A percentile compares a stretch with the other conserved stretches of the same genome.
phyloP scores from a whole-genome alignment of 371 early-diverging fungal species.

The Catenaria anguillulae region DNA sequence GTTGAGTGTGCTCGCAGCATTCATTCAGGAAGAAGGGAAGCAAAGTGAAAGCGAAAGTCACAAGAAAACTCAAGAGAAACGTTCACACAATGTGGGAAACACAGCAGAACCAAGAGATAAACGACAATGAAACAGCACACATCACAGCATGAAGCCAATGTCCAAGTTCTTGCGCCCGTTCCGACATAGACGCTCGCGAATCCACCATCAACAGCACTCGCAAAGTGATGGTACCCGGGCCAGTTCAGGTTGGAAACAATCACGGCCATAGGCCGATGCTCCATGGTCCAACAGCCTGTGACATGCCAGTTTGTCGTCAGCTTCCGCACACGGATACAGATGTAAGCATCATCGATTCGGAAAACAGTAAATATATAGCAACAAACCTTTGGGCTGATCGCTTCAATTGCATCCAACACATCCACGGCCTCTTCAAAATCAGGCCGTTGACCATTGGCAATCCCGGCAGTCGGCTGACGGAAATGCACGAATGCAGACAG shows the following conservation, averaged over 20 bases:
- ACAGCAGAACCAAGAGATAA: too few relatives aligned
- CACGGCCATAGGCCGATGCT: neutral
- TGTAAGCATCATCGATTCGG: neutral
- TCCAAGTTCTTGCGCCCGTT: slow-evolving; percentile 26
- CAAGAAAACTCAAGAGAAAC: too few relatives aligned
- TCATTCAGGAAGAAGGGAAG: too few relatives aligned
- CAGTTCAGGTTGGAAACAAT: slow-evolving; percentile 28
- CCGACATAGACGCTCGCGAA: slow-evolving; percentile 27
- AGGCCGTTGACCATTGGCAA: slow-evolving; percentile 7
- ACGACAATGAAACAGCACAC: too few relatives aligned
- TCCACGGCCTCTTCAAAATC: slow-evolving; percentile 31
- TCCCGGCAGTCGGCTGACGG: slow-evolving; percentile 23
- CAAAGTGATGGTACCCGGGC: slow-evolving; percentile 33
- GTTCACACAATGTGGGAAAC: too few relatives aligned
- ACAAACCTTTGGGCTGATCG: slow-evolving; percentile 28
- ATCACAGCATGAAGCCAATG: slow-evolving; percentile 31
- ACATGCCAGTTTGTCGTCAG: too few relatives aligned
- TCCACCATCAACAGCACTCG: slow-evolving; percentile 13
- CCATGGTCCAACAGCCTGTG: neutral
- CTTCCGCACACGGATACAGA: too few relatives aligned
- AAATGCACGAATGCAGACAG: slow-evolving; percentile 29
- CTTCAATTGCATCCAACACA: slow-evolving; percentile 27
- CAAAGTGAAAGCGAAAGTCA: too few relatives aligned
- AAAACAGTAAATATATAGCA: neutral
- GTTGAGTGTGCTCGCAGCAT: too few relatives aligned